Base-by-base conservation (phyloP, 2,329 filamentous ascomycete genomes). In the Cercospora citrullina region DNA sequence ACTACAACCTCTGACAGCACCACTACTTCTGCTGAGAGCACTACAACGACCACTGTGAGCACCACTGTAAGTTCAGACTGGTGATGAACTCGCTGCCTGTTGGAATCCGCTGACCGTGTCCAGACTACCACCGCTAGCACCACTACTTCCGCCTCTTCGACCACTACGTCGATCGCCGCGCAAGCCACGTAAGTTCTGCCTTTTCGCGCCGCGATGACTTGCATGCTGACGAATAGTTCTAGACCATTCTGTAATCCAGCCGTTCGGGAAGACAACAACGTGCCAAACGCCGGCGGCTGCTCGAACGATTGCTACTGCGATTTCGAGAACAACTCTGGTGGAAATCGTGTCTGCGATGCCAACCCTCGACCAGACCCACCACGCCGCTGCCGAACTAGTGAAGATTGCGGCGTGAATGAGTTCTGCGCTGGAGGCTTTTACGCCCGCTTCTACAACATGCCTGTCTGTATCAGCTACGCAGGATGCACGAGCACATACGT, bases 381-480 rank as follows among this genome's bases (percentile, higher is more conserved):
- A 5, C 5, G 5, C 10, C 12, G 12, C 23, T 55, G 51, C 26
- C 8, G 2, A 28, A 5, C 21, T 23, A 21, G 18, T 9, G 26
- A 1, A 4, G 2, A 55, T 1, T 55, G 51, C 10, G 21, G 21
- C 5, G 4, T 21, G 18, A 30, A 23, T 9, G 51, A 55, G 21
- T 55, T 55, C 51, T 55, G 51, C 51, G 51, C 51, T 55, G 51
- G 16, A 55, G 51, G 51, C 16, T 55, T 55, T 23, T 55, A 55
- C 5, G 16, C 16, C 5, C 51, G 51, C 21, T 55, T 26, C 51
- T 55, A 55, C 21, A 16, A 7, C 16, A 3, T 3, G 16, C 51
- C 51, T 1, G 51, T 55, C 21, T 55, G 51, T 55, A 7, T 55
- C 23, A 55, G 2, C n/a, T 55, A 55, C 51, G 2, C 1, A 4